Evolutionary conservation across 2,329 filamentous ascomycete species (phyloP), one percentile per base, ranked within the genome.

Genomic region (Neonectria punicea): DNA sequence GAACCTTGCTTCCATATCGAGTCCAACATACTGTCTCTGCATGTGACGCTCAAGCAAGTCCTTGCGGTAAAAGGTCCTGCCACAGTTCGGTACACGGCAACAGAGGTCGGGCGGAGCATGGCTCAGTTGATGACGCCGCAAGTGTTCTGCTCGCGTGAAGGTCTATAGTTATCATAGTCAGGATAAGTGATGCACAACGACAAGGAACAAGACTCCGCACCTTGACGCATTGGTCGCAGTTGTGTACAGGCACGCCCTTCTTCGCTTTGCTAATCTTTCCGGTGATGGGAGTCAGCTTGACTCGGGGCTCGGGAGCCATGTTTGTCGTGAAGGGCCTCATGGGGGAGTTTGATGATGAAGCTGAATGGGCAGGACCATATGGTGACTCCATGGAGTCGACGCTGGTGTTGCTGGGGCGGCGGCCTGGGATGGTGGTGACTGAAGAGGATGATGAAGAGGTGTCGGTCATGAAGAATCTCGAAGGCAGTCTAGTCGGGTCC

Each of bases 81-180:
- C 86, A 73, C 88, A 90, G 43, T 85, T 83, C 16, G 83, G 81
- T 61, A 84, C 81, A 3, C 76, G 79, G 66, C 88, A 90, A 41
- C 78, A 77, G 69, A 84, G 83, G 47, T 81, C 80, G 28, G 88
- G 86, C 56, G 82, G 84, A 61, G 84, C 80, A 74, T 90, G 88
- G 70, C 86, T 88, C 43, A 89, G 77, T 74, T 90, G 85, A 75
- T 90, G 88, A 58, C 88, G 86, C 72, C 86, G 86, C 46, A 90
- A 77, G 76, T 90, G 88, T 72, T 90, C 87, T 32, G 87, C 88
- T 72, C 88, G 81, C 13, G 87, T 89, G 67, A 90, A 90, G 2
- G 85, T 89, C 87, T 89, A 9, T 18, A 18, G 53, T 39, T 16
- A 50, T 69, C 32, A 67, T 13, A 53, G 28, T 34, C 28, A 63